Evolutionary conservation across 331 rosid genomes (phyloP).

Genomic region (Malus hybrid): DNA sequence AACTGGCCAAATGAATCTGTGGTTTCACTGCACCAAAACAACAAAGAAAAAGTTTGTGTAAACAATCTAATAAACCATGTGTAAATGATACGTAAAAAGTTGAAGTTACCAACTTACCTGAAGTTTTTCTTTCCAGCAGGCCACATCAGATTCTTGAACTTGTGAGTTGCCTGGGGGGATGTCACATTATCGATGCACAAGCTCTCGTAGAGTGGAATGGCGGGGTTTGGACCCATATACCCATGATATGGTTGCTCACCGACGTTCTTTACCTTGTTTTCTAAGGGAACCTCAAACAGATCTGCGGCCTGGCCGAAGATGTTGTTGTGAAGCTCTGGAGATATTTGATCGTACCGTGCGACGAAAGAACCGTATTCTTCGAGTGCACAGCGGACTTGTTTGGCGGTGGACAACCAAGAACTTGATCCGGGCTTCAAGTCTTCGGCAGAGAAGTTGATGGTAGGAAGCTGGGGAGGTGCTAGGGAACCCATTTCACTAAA

Average conservation of each 20-base stretch:
- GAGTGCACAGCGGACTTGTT: slow-evolving; percentile 26
- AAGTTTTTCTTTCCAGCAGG: slow-evolving; percentile 33
- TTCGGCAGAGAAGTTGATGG: slow-evolving; percentile 23
- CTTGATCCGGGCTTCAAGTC: slow-evolving; percentile 21
- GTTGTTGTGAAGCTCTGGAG: slow-evolving; percentile 20
- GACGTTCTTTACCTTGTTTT: slow-evolving; percentile 30
- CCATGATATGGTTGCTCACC: too few species aligned
- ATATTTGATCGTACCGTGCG: slow-evolving; percentile 15
- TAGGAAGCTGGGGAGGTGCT: slow-evolving; percentile 12
- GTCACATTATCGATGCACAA: slow-evolving; percentile 30
- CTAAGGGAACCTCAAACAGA: slow-evolving; percentile 37
- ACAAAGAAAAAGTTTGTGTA: background rate
- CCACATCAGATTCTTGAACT: slow-evolving; percentile 40
- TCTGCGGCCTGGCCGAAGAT: background rate
- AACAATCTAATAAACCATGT: background rate
- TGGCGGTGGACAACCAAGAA: slow-evolving; percentile 24
- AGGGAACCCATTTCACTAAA: background rate
- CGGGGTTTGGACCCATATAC: slow-evolving; percentile 13
- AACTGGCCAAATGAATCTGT: slow-evolving; percentile 25
- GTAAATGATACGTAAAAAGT: background rate
- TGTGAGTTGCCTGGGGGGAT: slow-evolving; percentile 9
- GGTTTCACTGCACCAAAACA: slow-evolving; percentile 18
- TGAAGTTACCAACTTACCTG: slow-evolving; percentile 19
- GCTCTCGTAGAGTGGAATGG: slow-evolving; percentile 32
- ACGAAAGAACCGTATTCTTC: slow-evolving; percentile 42